A percentile compares a stretch with the other conserved stretches of the same genome.
Conservation (phyloP, 2,329 filamentous ascomycete genomes). For the Alternaria infectoria region DNA sequence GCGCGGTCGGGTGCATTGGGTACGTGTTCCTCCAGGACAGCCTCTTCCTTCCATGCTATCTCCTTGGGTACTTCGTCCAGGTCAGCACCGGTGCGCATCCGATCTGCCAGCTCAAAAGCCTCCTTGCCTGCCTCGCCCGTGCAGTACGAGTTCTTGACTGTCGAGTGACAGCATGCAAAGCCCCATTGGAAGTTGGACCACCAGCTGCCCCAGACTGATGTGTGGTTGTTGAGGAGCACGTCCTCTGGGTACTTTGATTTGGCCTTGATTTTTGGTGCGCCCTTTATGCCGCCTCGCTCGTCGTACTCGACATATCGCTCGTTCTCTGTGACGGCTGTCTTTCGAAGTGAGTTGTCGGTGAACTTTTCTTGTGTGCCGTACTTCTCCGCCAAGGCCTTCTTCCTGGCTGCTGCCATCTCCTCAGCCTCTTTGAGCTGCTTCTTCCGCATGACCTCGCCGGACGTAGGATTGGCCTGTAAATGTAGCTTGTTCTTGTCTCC, state of each 20-base stretch:
- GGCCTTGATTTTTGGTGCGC: conserved; percentile 74
- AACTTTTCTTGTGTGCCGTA: conserved; percentile 76
- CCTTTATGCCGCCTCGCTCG: conserved; percentile 86
- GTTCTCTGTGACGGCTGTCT: conserved; percentile 75
- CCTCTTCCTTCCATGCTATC: conserved; percentile 53
- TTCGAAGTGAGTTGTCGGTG: conserved; percentile 66
- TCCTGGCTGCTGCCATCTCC: conserved; percentile 69
- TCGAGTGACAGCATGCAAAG: conserved; percentile 92
- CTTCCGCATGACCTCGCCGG: conserved; percentile 82
- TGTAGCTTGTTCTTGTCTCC: conserved; percentile 81
- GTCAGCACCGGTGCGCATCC: conserved; percentile 57
- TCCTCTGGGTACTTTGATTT: conserved; percentile 95
- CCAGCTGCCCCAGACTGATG: conserved; percentile 94
- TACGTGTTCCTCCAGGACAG: conserved; percentile 49
- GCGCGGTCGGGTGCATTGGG: conserved; percentile 53
- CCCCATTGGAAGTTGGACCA: conserved; percentile 97
- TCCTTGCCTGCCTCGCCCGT: conserved; percentile 86
- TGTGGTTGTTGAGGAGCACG: conserved; percentile 87
- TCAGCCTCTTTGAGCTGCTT: conserved; percentile 78
- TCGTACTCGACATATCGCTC: conserved; percentile 95
- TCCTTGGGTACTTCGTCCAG: conserved; percentile 52
- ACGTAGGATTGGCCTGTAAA: conserved; percentile 94
- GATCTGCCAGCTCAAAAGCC: conserved; percentile 79
- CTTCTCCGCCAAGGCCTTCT: conserved; percentile 76
- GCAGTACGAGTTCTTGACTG: conserved; percentile 95